phyloP scores from a whole-genome alignment of 1,284 basidiomycete genomes.

The Trichosporon inkin region DNA sequence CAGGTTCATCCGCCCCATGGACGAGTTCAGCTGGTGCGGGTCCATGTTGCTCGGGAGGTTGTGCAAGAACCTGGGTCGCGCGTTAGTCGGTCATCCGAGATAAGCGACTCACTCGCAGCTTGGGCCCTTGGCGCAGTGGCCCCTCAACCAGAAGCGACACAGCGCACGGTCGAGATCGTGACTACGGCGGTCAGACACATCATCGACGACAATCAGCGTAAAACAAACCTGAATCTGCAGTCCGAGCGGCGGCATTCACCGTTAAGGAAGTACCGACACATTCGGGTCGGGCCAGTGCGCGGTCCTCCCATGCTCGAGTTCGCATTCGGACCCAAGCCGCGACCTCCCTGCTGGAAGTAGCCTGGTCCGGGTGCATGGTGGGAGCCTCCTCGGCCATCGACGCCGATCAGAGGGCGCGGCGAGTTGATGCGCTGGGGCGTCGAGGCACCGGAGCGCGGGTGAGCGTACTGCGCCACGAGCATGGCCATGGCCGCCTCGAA shows the following conservation, averaged over 20 bases:
- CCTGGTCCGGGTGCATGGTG: conserved; percentile 35
- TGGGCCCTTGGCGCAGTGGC: conserved; percentile 91
- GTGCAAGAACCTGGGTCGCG: conserved; percentile 63
- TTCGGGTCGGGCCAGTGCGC: conserved; percentile 58
- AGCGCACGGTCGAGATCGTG: conserved; percentile 88
- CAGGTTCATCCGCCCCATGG: conserved; percentile 66
- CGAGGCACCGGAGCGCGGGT: conserved; percentile 43
- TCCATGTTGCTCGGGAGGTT: conserved; percentile 65
- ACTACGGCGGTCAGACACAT: conserved; percentile 49
- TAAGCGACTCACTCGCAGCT: conserved; percentile 51
- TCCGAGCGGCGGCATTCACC: conserved; percentile 94
- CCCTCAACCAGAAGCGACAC: conserved; percentile 96
- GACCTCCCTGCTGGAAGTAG: conserved; percentile 45
- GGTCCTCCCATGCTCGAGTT: conserved; percentile 39
- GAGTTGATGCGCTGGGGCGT: conserved; percentile 43
- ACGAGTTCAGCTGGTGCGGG: conserved; percentile 53
- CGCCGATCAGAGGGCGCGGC: conserved; percentile 35
- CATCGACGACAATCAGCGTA: not conserved
- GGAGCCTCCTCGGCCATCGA: conserved; percentile 27
- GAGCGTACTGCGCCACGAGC: conserved; percentile 66
- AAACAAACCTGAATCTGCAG: conserved; percentile 85
- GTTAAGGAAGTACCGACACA: conserved; percentile 93
- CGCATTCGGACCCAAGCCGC: conserved; percentile 32
- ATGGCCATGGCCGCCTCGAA: conserved; percentile 92
- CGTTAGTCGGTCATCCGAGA: conserved; percentile 20